phyloP scores from a whole-genome alignment of 208 protist species.

The Lotmaria passim region DNA sequence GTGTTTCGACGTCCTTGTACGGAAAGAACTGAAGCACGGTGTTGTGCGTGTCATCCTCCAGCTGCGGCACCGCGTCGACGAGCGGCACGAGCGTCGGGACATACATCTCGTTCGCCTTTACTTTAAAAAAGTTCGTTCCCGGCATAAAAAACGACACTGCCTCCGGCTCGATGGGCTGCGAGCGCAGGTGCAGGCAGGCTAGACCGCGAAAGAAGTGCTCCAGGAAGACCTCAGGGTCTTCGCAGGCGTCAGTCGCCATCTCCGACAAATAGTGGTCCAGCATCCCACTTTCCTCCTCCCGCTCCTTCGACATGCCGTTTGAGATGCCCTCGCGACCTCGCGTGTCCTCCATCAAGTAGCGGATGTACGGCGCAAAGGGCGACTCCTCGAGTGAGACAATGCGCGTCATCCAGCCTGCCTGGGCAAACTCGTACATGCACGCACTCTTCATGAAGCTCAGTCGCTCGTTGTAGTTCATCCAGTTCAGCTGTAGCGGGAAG shows the following conservation, averaged over 20 bases:
- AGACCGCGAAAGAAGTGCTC: conserved; percentile 80
- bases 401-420: conserved; percentile 82
- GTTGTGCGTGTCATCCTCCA: conserved; percentile 82
- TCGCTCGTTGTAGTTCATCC: conserved; percentile 88
- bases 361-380: conserved; percentile 70
- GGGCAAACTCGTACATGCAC: conserved; percentile 62
- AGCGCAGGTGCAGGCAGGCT: conserved; percentile 67
- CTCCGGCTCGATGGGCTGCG: conserved; percentile 78
- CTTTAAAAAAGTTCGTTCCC: conserved; percentile 89
- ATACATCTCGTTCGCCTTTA: conserved; percentile 79
- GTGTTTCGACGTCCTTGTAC: conserved; percentile 40
- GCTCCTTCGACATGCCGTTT: conserved; percentile 77
- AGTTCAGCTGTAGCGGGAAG: conserved; percentile 85
- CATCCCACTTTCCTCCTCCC: conserved; percentile 70
- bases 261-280: conserved; percentile 84
- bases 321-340: conserved; percentile 80
- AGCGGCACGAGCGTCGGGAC: conserved; percentile 88
- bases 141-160: conserved; percentile 66
- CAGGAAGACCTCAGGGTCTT: conserved; percentile 85
- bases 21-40: conserved; percentile 81
- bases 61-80: conserved; percentile 78
- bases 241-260: conserved; percentile 85
- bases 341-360: conserved; percentile 85
- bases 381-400: conserved; percentile 81
- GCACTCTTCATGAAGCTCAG: conserved; percentile 61